These are phyloP conservation scores for Artemisia tridentata DNA, from an alignment of 129 eudicot genomes.

Conservation along the genomic window DNA sequence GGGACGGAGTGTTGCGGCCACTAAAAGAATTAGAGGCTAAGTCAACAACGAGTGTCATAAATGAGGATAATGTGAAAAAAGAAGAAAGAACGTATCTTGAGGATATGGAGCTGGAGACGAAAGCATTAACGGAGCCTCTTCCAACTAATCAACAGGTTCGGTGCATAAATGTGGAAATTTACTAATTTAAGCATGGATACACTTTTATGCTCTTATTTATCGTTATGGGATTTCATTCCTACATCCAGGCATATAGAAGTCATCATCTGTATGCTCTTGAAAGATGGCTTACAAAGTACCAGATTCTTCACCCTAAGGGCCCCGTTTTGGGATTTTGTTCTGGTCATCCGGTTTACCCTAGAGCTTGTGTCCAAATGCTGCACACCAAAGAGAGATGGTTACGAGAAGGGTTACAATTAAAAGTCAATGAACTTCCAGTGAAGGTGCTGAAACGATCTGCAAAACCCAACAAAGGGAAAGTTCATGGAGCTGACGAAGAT, in stretches of 20 bases:
- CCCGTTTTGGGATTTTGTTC: conserved; percentile 84
- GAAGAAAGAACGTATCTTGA: conserved; percentile 54
- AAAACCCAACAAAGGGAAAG: conserved; percentile 49
- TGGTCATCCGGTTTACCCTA: conserved; percentile 88
- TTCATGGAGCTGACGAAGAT: conserved; percentile 43
- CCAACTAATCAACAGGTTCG: conserved; percentile 95
- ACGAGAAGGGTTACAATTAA: conserved; percentile 80
- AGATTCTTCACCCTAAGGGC: conserved; percentile 82
- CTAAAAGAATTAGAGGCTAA: conserved; percentile 65
- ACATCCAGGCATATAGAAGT: conserved; percentile 70
- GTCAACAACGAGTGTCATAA: conserved; percentile 4
- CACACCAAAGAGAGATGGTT: conserved; percentile 88
- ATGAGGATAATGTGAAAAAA: conserved; percentile 9
- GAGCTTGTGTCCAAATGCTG: conserved; percentile 80
- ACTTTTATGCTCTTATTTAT: neutral
- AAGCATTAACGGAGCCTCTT: conserved; percentile 95
- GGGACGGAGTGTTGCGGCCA: conserved; percentile 82
- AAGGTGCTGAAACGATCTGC: conserved; percentile 68
- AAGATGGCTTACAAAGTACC: conserved; percentile 90
- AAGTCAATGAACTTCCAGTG: conserved; percentile 65
- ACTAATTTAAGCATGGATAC: neutral
- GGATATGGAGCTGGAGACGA: conserved; percentile 92
- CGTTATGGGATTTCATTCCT: neutral
- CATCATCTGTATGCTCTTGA: conserved; percentile 82
- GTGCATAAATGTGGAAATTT: conserved; percentile 5